Evolutionary conservation across 202 grass and related monocot species (phyloP), one percentile per base, ranked within the genome.

Genomic region (Musa balbisiana): DNA sequence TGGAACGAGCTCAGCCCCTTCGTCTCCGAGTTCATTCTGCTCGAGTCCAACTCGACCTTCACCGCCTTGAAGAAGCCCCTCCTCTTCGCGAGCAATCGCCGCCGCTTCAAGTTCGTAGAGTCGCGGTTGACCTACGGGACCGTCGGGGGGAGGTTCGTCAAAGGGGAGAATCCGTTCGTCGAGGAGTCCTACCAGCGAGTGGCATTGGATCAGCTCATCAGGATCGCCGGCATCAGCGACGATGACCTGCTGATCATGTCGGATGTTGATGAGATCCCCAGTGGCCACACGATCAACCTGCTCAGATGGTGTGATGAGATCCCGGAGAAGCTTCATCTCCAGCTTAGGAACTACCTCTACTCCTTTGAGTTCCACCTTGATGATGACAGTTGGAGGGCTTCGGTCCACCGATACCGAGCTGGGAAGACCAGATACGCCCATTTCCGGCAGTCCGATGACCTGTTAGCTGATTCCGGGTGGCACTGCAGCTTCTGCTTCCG

Each of bases 401-500:
- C 67, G 21, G 19, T 70, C 51, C 67, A 70, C 20, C 67, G 67
- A 11, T 70, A 70, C 67, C 33, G 49, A 70, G 33, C 67, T 1
- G 49, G 49, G 67, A 4, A 20, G 27, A 70, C 67, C 16, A 49
- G 67, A 21, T 70, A 70, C 51, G 67, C 67, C 67, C 67, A 70
- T 51, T 70, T 70, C 67, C 67, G 67, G 43, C 67, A 70, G 17
- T 14, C 15, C 2, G 67, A 70, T 22, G 49, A 70, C 33, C 67
- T 70, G 15, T 52, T 70, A 52, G 67, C 29, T 51, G 67, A 70
- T 70, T 70, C 67, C 8, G 67, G 67, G 49, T 70, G 67, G 67
- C 67, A 70, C 33, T 70, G 67, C 67, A 70, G 67, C 67, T 70
- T 70, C 67, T 70, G 67, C 67, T 70, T 70, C 67, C 67, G 67